phyloP scores from a whole-genome alignment of 1,139 yeast genomes.

The Candida neerlandica region DNA sequence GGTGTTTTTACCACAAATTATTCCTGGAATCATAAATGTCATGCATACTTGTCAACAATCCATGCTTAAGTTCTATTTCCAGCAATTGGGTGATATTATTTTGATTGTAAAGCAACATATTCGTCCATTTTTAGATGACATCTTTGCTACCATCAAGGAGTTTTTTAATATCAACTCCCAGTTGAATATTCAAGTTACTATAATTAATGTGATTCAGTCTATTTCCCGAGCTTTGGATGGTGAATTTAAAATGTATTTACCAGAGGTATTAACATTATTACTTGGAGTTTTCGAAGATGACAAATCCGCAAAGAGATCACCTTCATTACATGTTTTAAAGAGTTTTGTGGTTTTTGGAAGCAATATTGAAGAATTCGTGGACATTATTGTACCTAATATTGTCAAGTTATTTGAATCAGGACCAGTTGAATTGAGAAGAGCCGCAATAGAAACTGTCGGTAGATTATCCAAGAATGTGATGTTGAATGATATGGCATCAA shows the following conservation, averaged over 20 bases:
- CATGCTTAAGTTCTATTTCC: conserved; percentile 86
- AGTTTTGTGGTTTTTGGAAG: conserved; percentile 90
- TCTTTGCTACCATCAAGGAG: conserved; percentile 76
- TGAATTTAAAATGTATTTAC: conserved; percentile 83
- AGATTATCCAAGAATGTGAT: conserved; percentile 73
- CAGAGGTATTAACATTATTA: conserved; percentile 74
- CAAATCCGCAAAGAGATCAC: conserved; percentile 59
- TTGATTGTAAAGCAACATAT: conserved; percentile 88
- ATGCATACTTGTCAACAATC: conserved; percentile 84
- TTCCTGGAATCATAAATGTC: conserved; percentile 84
- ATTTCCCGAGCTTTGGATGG: conserved; percentile 87
- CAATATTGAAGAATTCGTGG: conserved; percentile 86
- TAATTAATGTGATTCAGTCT: conserved; percentile 79
- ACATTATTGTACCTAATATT: conserved; percentile 80
- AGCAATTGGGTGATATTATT: conserved; percentile 80
- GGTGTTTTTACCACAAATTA: conserved; percentile 79
- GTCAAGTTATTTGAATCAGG: conserved; percentile 80
- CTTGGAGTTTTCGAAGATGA: conserved; percentile 81
- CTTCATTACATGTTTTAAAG: conserved; percentile 76
- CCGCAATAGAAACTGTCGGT: conserved; percentile 86
- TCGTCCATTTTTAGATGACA: conserved; percentile 74
- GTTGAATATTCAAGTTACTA: conserved; percentile 72
- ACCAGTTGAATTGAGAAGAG: conserved; percentile 58
- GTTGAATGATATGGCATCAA: conserved; percentile 84
- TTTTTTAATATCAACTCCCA: conserved; percentile 59